Evolutionary conservation across 345 rosid species (phyloP).

Genomic region (Acer saccharum): DNA sequence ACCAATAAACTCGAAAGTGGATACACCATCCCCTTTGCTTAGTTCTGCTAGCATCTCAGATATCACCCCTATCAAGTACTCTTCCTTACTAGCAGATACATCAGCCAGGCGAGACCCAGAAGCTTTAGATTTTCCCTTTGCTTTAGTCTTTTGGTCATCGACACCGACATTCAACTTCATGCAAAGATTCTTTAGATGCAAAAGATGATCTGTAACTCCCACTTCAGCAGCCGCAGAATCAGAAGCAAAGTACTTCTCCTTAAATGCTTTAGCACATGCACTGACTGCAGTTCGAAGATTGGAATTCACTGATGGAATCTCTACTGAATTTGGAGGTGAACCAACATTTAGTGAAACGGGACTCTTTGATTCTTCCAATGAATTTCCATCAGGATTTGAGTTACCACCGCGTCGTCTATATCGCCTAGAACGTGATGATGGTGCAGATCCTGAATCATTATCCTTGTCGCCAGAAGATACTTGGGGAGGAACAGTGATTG

Average conservation of each 20-base stretch:
- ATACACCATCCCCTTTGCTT: conserved; percentile 96
- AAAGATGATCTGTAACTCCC: conserved; percentile 96
- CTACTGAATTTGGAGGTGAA: conserved; percentile 67
- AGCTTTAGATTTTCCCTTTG: conserved; percentile 87
- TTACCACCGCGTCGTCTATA: conserved; percentile 80
- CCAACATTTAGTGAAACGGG: conserved; percentile 55
- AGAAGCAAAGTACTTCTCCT: conserved; percentile 78
- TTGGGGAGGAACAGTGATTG: conserved; percentile 43
- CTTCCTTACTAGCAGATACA: conserved; percentile 70
- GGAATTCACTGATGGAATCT: conserved; percentile 67
- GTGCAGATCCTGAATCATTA: conserved; percentile 64
- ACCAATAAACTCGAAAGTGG: conserved; percentile 97
- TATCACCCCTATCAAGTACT: conserved; percentile 71
- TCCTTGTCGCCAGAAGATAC: conserved; percentile 71
- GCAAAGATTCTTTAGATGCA: conserved; percentile 85
- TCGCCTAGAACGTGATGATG: conserved; percentile 84
- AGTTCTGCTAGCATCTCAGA: conserved; percentile 86
- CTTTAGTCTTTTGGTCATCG: conserved; percentile 82
- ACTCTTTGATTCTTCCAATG: conserved; percentile 64
- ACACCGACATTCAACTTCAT: conserved; percentile 68
- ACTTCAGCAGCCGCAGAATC: conserved; percentile 74
- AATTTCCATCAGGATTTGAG: conserved; percentile 65
- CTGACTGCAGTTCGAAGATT: conserved; percentile 72
- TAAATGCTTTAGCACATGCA: conserved; percentile 87
- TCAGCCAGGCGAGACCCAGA: conserved; percentile 58